These are phyloP conservation scores for Penicillium dipodomyicola DNA, from an alignment of 495 filamentous ascomycete species.

Conservation along the genomic window DNA sequence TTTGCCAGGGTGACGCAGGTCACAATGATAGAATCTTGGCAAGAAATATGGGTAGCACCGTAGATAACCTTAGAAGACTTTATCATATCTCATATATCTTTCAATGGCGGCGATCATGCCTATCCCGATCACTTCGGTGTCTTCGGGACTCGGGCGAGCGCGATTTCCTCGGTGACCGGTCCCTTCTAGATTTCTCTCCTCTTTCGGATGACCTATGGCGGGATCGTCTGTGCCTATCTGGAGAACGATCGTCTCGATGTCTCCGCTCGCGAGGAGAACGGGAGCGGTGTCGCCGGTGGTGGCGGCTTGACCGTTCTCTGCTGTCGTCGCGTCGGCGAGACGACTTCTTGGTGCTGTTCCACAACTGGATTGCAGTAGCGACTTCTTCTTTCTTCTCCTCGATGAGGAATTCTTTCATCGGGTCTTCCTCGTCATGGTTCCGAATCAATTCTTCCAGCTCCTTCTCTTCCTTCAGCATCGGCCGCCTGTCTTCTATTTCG, in stretches of 20 bases:
- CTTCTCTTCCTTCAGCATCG: slow-evolving; percentile 64
- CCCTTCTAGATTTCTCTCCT: slow-evolving; percentile 25
- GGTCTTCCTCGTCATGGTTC: slow-evolving; percentile 91
- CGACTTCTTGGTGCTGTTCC: slow-evolving; percentile 44
- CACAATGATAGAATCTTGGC: not conserved
- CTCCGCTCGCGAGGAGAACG: slow-evolving; percentile 33
- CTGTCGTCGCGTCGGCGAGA: slow-evolving; percentile 38
- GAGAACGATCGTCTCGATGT: slow-evolving; percentile 36
- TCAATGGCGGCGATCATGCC: slow-evolving; percentile 37
- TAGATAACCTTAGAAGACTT: not conserved
- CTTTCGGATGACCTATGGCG: slow-evolving; percentile 32
- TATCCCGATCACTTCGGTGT: slow-evolving; percentile 35
- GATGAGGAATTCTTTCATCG: slow-evolving; percentile 90
- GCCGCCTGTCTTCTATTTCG: slow-evolving; percentile 37
- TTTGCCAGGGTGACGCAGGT: not conserved
- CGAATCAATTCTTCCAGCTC: slow-evolving; percentile 73
- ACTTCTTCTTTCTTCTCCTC: slow-evolving; percentile 88
- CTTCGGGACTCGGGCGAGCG: slow-evolving; percentile 37
- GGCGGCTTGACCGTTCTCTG: slow-evolving; percentile 45
- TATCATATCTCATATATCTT: slow-evolving; percentile 8
- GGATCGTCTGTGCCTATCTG: slow-evolving; percentile 31
- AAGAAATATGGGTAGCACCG: not conserved
- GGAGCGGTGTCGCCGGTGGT: slow-evolving; percentile 56
- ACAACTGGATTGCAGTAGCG: slow-evolving; percentile 60
- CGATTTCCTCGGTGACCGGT: slow-evolving; percentile 31